Conservation (phyloP, 352 stramenopile species). For the Pythium grandisporangium region DNA sequence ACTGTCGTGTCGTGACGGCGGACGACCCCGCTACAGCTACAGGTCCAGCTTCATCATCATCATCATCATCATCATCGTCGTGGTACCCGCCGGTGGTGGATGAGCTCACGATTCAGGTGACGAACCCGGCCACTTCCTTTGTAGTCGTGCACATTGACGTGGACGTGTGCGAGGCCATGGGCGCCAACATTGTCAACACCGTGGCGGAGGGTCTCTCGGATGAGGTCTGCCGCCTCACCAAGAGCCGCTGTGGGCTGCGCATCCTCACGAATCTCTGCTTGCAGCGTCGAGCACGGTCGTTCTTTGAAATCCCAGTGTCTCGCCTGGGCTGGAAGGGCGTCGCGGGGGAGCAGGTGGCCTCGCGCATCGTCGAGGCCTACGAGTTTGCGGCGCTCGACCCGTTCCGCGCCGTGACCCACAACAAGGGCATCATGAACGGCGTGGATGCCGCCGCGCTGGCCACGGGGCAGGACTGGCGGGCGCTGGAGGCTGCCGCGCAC, state of each 20-base stretch:
- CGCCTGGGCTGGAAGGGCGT: slow-evolving; percentile 80
- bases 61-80: neutral
- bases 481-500: slow-evolving; percentile 75
- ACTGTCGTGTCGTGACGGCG: slow-evolving; percentile 70
- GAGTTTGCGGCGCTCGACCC: slow-evolving; percentile 79
- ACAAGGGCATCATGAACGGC: slow-evolving; percentile 89
- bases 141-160: slow-evolving; percentile 84
- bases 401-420: slow-evolving; percentile 81
- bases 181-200: slow-evolving; percentile 86
- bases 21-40: slow-evolving; percentile 10
- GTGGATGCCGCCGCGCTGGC: slow-evolving; percentile 74
- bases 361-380: slow-evolving; percentile 75
- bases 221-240: slow-evolving; percentile 59
- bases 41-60: too few relatives aligned
- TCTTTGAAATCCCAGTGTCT: slow-evolving; percentile 62
- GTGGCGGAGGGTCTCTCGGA: slow-evolving; percentile 72
- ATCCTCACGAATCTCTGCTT: slow-evolving; percentile 88
- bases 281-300: slow-evolving; percentile 56
- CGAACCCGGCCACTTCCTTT: slow-evolving; percentile 20
- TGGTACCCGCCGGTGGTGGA: slow-evolving; percentile 61
- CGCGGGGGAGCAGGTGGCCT: slow-evolving; percentile 57
- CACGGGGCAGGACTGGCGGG: slow-evolving; percentile 80
- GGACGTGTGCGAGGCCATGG: slow-evolving; percentile 85
- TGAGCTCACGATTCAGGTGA: slow-evolving; percentile 40
- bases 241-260: slow-evolving; percentile 56